Percentiles rank a stretch among this genome's conserved stretches.
phyloP scores from a whole-genome alignment of 176 grass and related monocot genomes.

The Oryza glumipatula region DNA sequence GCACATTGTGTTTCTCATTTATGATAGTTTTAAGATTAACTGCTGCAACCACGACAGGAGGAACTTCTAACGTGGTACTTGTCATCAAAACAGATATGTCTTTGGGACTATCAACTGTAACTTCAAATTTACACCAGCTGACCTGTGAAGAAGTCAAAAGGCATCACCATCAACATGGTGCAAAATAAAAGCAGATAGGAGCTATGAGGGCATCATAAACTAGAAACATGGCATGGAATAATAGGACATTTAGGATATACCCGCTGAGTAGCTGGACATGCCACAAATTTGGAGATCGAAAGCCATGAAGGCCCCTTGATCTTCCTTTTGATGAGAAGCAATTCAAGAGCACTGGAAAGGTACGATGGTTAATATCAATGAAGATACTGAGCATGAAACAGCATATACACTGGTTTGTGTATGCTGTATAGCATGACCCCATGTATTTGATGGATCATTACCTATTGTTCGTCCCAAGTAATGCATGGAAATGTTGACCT shows the following conservation, averaged over 20 bases:
- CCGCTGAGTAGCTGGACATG: conserved; percentile 58
- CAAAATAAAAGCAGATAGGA: conserved; percentile 15
- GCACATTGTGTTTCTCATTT: conserved; percentile 76
- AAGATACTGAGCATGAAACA: conserved; percentile 30
- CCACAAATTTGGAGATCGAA: conserved; percentile 74
- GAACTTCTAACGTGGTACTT: conserved; percentile 63
- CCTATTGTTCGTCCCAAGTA: conserved; percentile 88
- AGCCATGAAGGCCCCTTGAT: conserved; percentile 97
- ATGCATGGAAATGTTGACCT: conserved; percentile 84
- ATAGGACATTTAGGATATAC: conserved; percentile 39
- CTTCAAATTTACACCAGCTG: conserved; percentile 98
- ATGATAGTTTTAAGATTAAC: conserved; percentile 95
- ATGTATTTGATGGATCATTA: conserved; percentile 47
- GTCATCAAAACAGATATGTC: conserved; percentile 70
- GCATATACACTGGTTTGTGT: not conserved
- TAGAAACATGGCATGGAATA: not conserved
- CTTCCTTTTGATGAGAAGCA: conserved; percentile 94
- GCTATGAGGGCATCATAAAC: not conserved
- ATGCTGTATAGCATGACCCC: not conserved
- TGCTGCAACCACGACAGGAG: conserved; percentile 74
- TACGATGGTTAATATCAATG: conserved; percentile 31
- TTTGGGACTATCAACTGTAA: conserved; percentile 83
- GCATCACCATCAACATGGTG: not conserved
- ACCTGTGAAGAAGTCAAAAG: conserved; percentile 66
- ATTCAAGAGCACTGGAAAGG: conserved; percentile 79